Conservation (phyloP, 1,284 basidiomycete genomes). For the Irpex rosettiformis region DNA sequence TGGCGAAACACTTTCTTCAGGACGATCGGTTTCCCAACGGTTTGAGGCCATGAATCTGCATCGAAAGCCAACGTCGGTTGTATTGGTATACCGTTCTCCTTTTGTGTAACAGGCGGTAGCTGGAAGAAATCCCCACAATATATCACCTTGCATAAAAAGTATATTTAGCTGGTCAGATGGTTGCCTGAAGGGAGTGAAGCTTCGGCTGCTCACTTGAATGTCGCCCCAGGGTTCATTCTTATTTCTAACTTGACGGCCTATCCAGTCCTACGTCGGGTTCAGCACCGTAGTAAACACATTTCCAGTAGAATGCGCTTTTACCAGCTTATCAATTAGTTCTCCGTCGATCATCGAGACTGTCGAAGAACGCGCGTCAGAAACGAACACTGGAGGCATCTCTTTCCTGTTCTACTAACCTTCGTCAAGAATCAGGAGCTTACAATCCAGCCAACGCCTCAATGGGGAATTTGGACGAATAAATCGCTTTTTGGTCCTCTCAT, state of each 20-base stretch:
- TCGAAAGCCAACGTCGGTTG: conserved; percentile 61
- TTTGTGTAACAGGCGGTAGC: conserved; percentile 68
- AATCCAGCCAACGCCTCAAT: conserved; percentile 46
- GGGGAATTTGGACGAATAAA: conserved; percentile 7
- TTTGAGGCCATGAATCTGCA: conserved; percentile 54
- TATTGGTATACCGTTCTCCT: conserved; percentile 24
- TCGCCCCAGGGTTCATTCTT: conserved; percentile 63
- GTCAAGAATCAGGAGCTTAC: conserved; percentile 62
- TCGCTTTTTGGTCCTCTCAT: conserved; percentile 39
- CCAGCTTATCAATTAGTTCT: conserved; percentile 65
- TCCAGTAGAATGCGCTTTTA: conserved; percentile 19
- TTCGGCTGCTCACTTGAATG: conserved; percentile 55
- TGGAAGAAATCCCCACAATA: conserved; percentile 84
- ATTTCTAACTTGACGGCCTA: conserved; percentile 50
- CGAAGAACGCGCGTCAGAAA: not conserved
- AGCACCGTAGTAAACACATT: not conserved
- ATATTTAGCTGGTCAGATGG: not conserved
- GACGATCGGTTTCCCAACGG: conserved; percentile 34
- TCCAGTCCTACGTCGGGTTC: conserved; percentile 32
- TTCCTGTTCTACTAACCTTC: conserved; percentile 45
- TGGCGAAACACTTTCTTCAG: conserved; percentile 43
- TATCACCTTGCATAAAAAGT: conserved; percentile 70
- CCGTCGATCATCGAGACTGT: conserved; percentile 59
- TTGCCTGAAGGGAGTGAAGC: not conserved
- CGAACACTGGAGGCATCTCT: not conserved